Evolutionary conservation across 441 rosid genomes (phyloP), one percentile per base, ranked within the genome.

Genomic region (Flueggea neowawraea): DNA sequence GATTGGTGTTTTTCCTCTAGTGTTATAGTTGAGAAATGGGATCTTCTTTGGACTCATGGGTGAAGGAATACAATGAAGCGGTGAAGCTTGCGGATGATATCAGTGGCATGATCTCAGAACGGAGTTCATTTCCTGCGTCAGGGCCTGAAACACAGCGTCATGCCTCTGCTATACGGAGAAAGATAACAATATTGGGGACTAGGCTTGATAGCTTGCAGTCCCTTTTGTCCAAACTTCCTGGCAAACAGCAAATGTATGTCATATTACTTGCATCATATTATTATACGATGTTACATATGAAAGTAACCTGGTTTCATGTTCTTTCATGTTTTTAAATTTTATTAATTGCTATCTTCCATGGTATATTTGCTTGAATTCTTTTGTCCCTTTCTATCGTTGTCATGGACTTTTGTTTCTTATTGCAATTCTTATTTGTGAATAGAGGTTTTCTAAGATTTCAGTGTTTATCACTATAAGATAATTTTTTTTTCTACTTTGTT

Each of bases 71-170:
- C 63, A 83, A 86, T 66, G 97, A 88, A 75, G 94, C 94, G 14
- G 66, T 78, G 12, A 90, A 84, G 70, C 82, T 93, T 73, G 78
- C 88, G 0, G 98, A 90, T 64, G 98, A 90, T 60, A 87, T 93
- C 52, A 80, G 69, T 72, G 91, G 85, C 61, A 93, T 90, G 98
- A 86, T 90, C 66, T 76, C 86, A 0, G 97, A 88, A 55, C 72
- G 89, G 61, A 80, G 52, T 66, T 70, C 79, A 0, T 60, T 82
- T 22, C 76, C 83, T 10, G 50, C 80, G 10, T 70, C 96, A 0
- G 98, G 96, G 16, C 95, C 96, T 39, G 97, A 88, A 58, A 69
- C 88, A 17, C 97, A 90, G 66, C 97, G 97, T 17, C 95, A 85
- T 60, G 83, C 88, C 1, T 90, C 98, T n/a, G 84, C 91, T 17